Base-by-base conservation (phyloP, 1,139 yeast genomes). In the Hanseniaspora uvarum region DNA sequence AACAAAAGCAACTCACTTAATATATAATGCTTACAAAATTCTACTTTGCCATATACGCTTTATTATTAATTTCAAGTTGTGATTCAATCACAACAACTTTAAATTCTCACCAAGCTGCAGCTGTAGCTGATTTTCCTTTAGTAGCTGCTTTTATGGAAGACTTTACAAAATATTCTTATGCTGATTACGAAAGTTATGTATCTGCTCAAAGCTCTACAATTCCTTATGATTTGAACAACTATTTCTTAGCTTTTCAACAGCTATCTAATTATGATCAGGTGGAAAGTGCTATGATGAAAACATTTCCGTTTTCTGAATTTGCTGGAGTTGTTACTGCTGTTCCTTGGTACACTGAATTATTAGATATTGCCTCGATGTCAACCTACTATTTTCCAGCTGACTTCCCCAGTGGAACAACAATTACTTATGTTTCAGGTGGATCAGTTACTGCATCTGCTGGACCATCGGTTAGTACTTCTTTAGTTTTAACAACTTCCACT, bases 281-380 rank as follows among this genome's bases (percentile, higher is more conserved):
- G 28, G 60, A 68, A 30, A 59, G 68, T 2, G 64, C 67, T 47
- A 62, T 73, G 43, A 60, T 68, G 10, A 58, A 58, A 18, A 56
- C 61, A 7, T 74, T 75, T 59, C 79, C 79, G 23, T 71, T 74
- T 54, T 60, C 65, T 1, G 72, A 68, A 6, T 74, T 75, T 57
- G 56, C 65, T 30, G 70, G 76, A 1, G 70, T 71, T 59, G 65
- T 72, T 18, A 64, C 73, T 1, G 65, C 63, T 3, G 72, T 75
- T 57, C 74, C 76, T 3, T 73, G 77, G 77, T 72, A 73, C 57
- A 46, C 67, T 0, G 63, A 69, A 1, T 56, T 73, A 31, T 53
- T 74, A 43, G 44, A 58, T 0, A 65, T 60, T 1, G 73, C 69
- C 6, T 65, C 65, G 5, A 62, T 59, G 12, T 58, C 75, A 2